phyloP scores from a whole-genome alignment of 1,139 yeast species.

The Hemisphaericaspora subhashii region DNA sequence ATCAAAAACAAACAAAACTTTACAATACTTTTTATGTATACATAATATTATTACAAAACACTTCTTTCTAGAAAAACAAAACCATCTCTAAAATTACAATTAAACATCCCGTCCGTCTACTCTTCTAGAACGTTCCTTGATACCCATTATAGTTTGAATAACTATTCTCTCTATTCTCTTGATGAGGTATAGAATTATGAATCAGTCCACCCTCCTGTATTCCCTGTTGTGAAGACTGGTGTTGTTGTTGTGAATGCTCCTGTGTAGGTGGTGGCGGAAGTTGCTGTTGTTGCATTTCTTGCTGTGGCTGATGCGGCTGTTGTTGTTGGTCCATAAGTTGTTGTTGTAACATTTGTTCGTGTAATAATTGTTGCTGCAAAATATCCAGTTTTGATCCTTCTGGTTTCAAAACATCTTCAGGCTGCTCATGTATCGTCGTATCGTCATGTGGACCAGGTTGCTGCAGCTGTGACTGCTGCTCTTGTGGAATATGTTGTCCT shows the following conservation, averaged over 20 bases:
- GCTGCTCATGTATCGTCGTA: constrained; percentile 12
- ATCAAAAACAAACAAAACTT: not conserved
- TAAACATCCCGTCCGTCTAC: not conserved
- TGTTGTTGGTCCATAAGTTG: constrained; percentile 12
- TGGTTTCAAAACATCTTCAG: constrained; percentile 1
- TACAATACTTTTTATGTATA: not conserved
- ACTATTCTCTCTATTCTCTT: not conserved
- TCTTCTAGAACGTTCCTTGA: constrained; percentile 6
- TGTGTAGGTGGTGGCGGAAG: constrained; percentile 6
- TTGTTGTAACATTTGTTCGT: constrained; percentile 18
- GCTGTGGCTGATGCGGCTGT: constrained; percentile 9
- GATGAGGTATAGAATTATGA: constrained; percentile 1
- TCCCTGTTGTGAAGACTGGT: not conserved
- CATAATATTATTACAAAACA: constrained; percentile 5
- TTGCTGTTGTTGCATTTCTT: constrained; percentile 9
- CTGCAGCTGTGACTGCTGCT: constrained; percentile 6
- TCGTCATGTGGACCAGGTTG: too few relatives aligned
- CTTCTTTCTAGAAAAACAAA: not conserved
- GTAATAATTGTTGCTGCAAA: constrained; percentile 16
- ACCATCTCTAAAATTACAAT: not conserved
- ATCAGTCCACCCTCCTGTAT: not conserved
- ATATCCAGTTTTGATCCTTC: constrained; percentile 5
- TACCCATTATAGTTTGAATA: constrained; percentile 7
- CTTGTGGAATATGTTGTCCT: constrained; percentile 8
- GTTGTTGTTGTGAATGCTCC: constrained; percentile 3